These are phyloP conservation scores for Triticum dicoccoides DNA, from an alignment of 176 grass and related monocot genomes.

Conservation along the genomic window DNA sequence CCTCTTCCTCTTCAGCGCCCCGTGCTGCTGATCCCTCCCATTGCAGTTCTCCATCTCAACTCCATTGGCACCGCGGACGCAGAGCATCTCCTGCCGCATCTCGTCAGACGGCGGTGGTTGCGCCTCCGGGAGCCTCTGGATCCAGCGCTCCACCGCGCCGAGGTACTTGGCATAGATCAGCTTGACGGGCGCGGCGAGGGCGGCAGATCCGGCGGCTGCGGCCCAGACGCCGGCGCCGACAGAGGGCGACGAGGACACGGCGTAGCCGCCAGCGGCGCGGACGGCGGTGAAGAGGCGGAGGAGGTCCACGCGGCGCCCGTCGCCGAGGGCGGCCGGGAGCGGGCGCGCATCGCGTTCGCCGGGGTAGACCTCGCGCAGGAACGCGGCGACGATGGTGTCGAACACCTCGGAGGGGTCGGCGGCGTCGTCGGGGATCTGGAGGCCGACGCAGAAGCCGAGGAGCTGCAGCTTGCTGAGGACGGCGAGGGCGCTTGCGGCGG, in stretches of 20 bases:
- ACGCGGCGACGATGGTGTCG: slow-evolving; percentile 43
- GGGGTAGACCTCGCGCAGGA: slow-evolving; percentile 45
- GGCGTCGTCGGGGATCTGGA: slow-evolving; percentile 24
- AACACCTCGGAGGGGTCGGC: slow-evolving; percentile 45
- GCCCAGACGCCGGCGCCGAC: slow-evolving; percentile 25
- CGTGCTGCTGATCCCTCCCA: neutral
- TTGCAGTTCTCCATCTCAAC: slow-evolving; percentile 11
- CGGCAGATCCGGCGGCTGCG: slow-evolving; percentile 30
- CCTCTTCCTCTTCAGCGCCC: slow-evolving; percentile 46
- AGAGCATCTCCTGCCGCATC: slow-evolving; percentile 14
- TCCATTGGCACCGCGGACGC: slow-evolving; percentile 2
- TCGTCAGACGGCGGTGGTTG: slow-evolving; percentile 12
- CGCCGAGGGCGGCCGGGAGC: slow-evolving; percentile 30
- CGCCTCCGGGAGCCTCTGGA: slow-evolving; percentile 28
- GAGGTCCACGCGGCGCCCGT: slow-evolving; percentile 41
- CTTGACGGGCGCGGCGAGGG: slow-evolving; percentile 39
- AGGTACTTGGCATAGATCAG: slow-evolving; percentile 61
- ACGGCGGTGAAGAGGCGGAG: slow-evolving; percentile 48
- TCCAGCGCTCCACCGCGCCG: slow-evolving; percentile 46
- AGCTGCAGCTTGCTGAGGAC: slow-evolving; percentile 56
- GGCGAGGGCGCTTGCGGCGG: slow-evolving; percentile 15
- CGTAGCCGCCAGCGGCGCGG: slow-evolving; percentile 41
- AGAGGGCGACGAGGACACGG: neutral
- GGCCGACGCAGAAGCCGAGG: slow-evolving; percentile 48
- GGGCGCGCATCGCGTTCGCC: slow-evolving; percentile 36